Percentiles rank a stretch among this genome's conserved stretches.
These are phyloP conservation scores for Aspergillus wentii DNA, from an alignment of 495 filamentous ascomycete species.

Conservation along the genomic window DNA sequence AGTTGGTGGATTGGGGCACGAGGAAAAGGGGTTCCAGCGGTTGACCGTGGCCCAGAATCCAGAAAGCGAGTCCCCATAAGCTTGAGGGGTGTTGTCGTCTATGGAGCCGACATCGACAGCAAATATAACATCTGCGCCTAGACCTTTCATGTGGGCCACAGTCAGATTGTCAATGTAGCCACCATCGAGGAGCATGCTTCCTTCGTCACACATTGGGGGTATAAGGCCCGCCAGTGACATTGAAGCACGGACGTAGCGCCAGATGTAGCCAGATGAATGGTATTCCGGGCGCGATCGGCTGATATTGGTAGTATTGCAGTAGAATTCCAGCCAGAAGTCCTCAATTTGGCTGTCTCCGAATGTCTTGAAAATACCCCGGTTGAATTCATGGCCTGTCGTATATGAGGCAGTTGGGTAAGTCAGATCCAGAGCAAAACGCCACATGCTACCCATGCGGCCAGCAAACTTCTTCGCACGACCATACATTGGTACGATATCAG, in stretches of 20 bases:
- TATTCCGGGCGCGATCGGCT: slow-evolving; percentile 82
- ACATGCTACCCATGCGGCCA: slow-evolving; percentile 94
- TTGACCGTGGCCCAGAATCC: slow-evolving; percentile 92
- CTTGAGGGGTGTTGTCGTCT: slow-evolving; percentile 85
- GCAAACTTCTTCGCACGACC: slow-evolving; percentile 95
- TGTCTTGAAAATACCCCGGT: slow-evolving; percentile 97
- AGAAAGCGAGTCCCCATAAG: slow-evolving; percentile 90
- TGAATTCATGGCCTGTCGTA: slow-evolving; percentile 98
- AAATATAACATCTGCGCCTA: slow-evolving; percentile 91
- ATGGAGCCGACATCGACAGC: slow-evolving; percentile 90
- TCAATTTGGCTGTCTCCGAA: slow-evolving; percentile 96
- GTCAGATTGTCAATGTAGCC: slow-evolving; percentile 98
- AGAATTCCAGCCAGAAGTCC: slow-evolving; percentile 98
- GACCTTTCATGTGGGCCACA: slow-evolving; percentile 91
- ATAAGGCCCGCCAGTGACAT: slow-evolving; percentile 94
- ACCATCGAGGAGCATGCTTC: slow-evolving; percentile 91
- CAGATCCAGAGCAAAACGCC: slow-evolving; percentile 91
- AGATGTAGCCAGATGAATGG: slow-evolving; percentile 92
- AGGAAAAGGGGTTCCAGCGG: slow-evolving; percentile 93
- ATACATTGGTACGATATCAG: slow-evolving; percentile 95
- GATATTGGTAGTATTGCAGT: slow-evolving; percentile 99
- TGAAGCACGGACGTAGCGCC: slow-evolving; percentile 91
- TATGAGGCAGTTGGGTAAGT: slow-evolving; percentile 95
- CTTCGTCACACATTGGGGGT: slow-evolving; percentile 93
- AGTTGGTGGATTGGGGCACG: slow-evolving; percentile 84